Conservation (phyloP, 257 asterid species). For the Cordia subcordata region DNA sequence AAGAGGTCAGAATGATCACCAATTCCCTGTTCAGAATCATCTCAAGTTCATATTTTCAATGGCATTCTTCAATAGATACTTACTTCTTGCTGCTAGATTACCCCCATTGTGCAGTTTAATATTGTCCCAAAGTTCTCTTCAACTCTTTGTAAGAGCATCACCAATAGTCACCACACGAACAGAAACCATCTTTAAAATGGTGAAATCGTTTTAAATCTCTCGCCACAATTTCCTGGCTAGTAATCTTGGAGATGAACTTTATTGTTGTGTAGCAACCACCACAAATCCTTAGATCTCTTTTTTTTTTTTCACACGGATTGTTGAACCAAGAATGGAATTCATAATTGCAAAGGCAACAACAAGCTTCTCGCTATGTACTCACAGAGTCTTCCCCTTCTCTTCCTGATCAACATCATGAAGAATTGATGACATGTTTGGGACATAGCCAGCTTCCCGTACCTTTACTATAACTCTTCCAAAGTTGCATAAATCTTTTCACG, state of each 20-base stretch:
- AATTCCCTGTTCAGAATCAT: too few relatives aligned
- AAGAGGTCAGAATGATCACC: too few relatives aligned
- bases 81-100: too few relatives aligned
- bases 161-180: slow-evolving; percentile 96
- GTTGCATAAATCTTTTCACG: slow-evolving; percentile 53
- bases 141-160: slow-evolving; percentile 23
- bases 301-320: slow-evolving; percentile 73
- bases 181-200: slow-evolving; percentile 67
- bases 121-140: too few relatives aligned
- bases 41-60: too few relatives aligned
- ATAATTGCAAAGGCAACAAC: slow-evolving; percentile 86
- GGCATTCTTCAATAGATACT: too few relatives aligned
- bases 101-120: too few relatives aligned
- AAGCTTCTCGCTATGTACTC: slow-evolving; percentile 81
- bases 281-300: slow-evolving; percentile 80
- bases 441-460: slow-evolving; percentile 69
- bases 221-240: slow-evolving; percentile 62
- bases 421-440: slow-evolving; percentile 56
- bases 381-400: slow-evolving; percentile 61
- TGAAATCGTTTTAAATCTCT: slow-evolving; percentile 93
- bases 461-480: slow-evolving; percentile 52
- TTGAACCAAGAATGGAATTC: slow-evolving; percentile 63
- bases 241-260: slow-evolving; percentile 63
- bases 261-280: slow-evolving; percentile 69
- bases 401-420: slow-evolving; percentile 88